A percentile compares a stretch with the other conserved stretches of the same genome.
These are phyloP conservation scores for Starmerella cellae DNA, from an alignment of 805 yeast genomes.

Conservation along the genomic window DNA sequence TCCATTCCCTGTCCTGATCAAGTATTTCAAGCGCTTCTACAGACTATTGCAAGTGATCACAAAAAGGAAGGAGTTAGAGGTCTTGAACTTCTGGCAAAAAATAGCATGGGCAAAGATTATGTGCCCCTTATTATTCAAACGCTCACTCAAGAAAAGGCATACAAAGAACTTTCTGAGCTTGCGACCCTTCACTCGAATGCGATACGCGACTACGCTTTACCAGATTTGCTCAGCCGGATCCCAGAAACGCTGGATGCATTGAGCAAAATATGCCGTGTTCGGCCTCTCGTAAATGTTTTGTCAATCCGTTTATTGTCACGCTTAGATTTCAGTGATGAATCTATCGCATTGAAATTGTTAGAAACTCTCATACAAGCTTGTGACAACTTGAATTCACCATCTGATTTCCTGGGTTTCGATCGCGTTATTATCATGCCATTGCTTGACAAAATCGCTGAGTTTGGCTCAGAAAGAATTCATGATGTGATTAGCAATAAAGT, in stretches of 20 bases:
- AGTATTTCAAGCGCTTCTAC: conserved; percentile 48
- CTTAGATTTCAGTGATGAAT: conserved; percentile 18
- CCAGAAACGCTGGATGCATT: conserved; percentile 35
- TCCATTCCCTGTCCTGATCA: conserved; percentile 49
- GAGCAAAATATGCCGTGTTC: conserved; percentile 26
- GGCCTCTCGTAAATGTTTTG: conserved; percentile 30
- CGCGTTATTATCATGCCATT: conserved; percentile 1
- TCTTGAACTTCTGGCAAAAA: conserved; percentile 39
- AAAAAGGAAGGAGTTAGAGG: conserved; percentile 56
- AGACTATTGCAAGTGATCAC: conserved; percentile 54
- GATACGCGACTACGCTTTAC: conserved; percentile 41
- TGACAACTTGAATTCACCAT: conserved; percentile 3
- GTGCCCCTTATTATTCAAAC: conserved; percentile 17
- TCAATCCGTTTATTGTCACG: conserved; percentile 30
- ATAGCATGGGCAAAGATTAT: conserved; percentile 19
- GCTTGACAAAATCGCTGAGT: conserved; percentile 1
- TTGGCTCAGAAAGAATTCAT: not conserved
- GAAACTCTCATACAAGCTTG: conserved; percentile 24
- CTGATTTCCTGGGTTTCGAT: conserved; percentile 19
- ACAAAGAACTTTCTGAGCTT: conserved; percentile 41
- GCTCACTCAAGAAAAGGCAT: conserved; percentile 32
- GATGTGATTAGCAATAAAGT: conserved; percentile 14
- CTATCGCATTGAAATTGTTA: conserved; percentile 19
- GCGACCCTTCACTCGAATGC: conserved; percentile 31
- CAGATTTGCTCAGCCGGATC: conserved; percentile 38